These are phyloP conservation scores for Abortiporus biennis DNA, from an alignment of 1,284 basidiomycete species.

Conservation along the genomic window DNA sequence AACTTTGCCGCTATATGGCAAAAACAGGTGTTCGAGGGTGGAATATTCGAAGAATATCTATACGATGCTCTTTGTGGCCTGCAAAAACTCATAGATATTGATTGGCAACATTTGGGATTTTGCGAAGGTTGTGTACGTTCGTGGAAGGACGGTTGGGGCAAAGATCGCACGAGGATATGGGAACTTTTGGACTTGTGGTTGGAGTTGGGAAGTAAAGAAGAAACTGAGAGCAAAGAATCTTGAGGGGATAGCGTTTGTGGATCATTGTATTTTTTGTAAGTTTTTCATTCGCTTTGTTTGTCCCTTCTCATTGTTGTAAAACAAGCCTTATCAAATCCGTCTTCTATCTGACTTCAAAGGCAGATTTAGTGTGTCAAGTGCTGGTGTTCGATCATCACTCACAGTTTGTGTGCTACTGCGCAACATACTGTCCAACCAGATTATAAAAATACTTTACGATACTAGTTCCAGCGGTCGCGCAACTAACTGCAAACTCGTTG, in stretches of 20 bases:
- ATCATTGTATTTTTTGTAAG: background rate
- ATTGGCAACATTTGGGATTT: constrained; percentile 25
- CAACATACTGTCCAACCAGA: no score
- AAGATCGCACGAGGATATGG: constrained; percentile 23
- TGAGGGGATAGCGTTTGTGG: background rate
- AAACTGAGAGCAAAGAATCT: constrained; percentile 1
- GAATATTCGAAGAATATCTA: constrained; percentile 22
- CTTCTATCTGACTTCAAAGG: no score
- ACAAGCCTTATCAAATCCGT: no score
- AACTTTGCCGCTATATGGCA: constrained; percentile 15
- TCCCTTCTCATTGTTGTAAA: no score
- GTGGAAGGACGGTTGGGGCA: constrained; percentile 18
- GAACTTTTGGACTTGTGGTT: constrained; percentile 23
- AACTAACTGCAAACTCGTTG: no score
- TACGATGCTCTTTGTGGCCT: constrained; percentile 29
- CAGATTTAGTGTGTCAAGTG: no score
- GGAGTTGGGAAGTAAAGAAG: constrained; percentile 15
- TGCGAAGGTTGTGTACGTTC: constrained; percentile 24
- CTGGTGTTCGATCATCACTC: no score
- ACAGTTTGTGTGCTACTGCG: no score
- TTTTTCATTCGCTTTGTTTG: background rate
- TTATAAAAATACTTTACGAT: no score
- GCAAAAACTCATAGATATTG: constrained; percentile 19
- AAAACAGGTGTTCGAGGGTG: constrained; percentile 15
- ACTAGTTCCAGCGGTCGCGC: no score